A percentile compares a stretch with the other conserved stretches of the same genome.
phyloP scores from a whole-genome alignment of 2,329 filamentous ascomycete species.

The Penicillium sp. region DNA sequence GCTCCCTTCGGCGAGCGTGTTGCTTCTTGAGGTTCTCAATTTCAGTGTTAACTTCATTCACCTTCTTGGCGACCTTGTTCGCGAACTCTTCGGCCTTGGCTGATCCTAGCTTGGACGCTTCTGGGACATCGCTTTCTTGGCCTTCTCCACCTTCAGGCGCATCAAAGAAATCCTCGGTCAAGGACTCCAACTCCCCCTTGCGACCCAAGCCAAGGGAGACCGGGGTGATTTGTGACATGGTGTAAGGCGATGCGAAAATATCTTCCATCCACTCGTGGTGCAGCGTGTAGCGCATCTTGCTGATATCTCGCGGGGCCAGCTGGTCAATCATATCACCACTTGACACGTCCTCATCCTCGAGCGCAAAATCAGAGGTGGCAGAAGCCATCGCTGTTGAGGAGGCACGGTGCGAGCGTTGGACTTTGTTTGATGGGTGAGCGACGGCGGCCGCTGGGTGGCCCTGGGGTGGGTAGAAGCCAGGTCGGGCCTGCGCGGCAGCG shows the following conservation, averaged over 20 bases:
- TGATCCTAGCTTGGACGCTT: constrained; percentile 64
- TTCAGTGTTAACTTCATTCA: constrained; percentile 72
- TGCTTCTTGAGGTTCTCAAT: constrained; percentile 80
- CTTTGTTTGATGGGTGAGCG: constrained; percentile 32
- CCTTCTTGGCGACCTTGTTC: constrained; percentile 70
- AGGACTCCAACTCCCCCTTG: constrained; percentile 73
- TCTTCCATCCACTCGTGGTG: constrained; percentile 99
- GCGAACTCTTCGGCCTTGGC: constrained; percentile 83
- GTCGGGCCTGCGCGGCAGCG: constrained; percentile 34
- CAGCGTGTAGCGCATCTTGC: constrained; percentile 80
- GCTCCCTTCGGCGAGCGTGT: constrained; percentile 73
- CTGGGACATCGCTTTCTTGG: constrained; percentile 30
- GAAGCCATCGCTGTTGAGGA: constrained; percentile 38
- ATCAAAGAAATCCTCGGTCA: constrained; percentile 86
- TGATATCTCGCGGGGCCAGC: constrained; percentile 85
- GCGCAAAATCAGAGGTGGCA: constrained; percentile 47
- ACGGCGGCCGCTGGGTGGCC: constrained; percentile 34
- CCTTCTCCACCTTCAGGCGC: constrained; percentile 43
- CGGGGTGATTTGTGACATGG: constrained; percentile 79
- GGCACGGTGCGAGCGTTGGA: constrained; percentile 46
- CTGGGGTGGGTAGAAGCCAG: constrained; percentile 36
- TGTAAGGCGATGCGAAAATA: constrained; percentile 85
- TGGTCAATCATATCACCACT: constrained; percentile 88
- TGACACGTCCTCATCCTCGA: constrained; percentile 87
- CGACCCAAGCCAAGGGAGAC: constrained; percentile 83